phyloP scores from a whole-genome alignment of 129 eudicot genomes.

The Arctium minus region DNA sequence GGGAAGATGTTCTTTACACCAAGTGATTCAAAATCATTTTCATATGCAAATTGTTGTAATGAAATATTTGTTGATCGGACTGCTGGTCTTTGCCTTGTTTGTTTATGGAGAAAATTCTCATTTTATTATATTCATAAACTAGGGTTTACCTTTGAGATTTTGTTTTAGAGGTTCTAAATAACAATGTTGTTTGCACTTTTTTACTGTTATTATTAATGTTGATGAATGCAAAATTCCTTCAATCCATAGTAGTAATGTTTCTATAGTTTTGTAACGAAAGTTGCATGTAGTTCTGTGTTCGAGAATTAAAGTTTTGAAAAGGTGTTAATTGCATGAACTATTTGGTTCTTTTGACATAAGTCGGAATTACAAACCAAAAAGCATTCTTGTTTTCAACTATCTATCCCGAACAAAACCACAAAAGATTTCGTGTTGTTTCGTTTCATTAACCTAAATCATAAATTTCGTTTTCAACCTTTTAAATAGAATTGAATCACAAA shows the following conservation, averaged over 20 bases:
- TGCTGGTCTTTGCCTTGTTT: neutral
- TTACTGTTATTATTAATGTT: neutral
- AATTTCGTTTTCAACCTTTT: no score
- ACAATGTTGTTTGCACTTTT: neutral
- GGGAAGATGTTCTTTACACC: slow-evolving; percentile 99
- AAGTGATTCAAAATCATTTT: slow-evolving; percentile 42
- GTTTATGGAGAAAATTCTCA: neutral
- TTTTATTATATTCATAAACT: neutral
- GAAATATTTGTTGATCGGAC: neutral
- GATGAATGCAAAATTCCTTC: neutral
- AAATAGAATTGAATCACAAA: no score
- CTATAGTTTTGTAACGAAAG: neutral
- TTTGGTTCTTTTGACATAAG: no score
- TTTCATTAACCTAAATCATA: no score
- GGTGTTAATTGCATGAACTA: no score
- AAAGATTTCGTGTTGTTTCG: no score
- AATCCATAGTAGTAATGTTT: neutral
- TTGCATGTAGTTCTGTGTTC: neutral
- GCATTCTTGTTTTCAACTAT: no score
- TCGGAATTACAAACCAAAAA: no score
- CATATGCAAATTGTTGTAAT: slow-evolving; percentile 25
- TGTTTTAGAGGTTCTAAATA: neutral
- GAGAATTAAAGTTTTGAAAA: neutral
- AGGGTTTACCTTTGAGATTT: neutral
- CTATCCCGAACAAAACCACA: no score